These are phyloP conservation scores for Penicillium bialowiezense DNA, from an alignment of 495 filamentous ascomycete genomes.

Conservation along the genomic window DNA sequence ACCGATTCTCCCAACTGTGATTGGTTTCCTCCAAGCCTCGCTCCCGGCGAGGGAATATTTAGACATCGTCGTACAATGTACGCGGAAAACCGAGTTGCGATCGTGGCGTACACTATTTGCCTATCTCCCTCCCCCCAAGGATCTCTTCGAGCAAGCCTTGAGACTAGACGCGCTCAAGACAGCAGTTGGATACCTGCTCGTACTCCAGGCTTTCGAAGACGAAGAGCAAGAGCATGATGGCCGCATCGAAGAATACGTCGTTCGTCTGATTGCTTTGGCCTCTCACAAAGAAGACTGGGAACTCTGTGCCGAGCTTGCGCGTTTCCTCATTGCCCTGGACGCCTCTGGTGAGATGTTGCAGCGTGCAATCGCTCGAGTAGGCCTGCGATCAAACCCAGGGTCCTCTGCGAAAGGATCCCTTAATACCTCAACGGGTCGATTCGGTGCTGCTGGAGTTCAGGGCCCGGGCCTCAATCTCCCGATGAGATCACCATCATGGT, in stretches of 20 bases:
- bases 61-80: conserved; percentile 95
- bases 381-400: conserved; percentile 23
- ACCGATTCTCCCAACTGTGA: conserved; percentile 79
- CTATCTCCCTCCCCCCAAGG: conserved; percentile 82
- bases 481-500: conserved; percentile 36
- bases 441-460: conserved; percentile 31
- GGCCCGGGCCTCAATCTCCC: conserved; percentile 39
- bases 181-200: conserved; percentile 92
- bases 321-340: conserved; percentile 92
- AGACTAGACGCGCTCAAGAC: conserved; percentile 85
- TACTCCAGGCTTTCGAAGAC: conserved; percentile 91
- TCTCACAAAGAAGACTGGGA: conserved; percentile 92
- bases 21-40: conserved; percentile 79
- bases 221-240: conserved; percentile 68
- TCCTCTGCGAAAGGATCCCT: conserved; percentile 21
- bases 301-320: conserved; percentile 87
- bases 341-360: conserved; percentile 77
- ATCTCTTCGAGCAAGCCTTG: conserved; percentile 89
- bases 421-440: conserved; percentile 19
- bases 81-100: conserved; percentile 92
- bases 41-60: conserved; percentile 75
- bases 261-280: conserved; percentile 77
- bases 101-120: conserved; percentile 93
- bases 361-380: conserved; percentile 72
- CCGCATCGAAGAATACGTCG: conserved; percentile 57